These are phyloP conservation scores for Clavulina sp. DNA, from an alignment of 768 basidiomycete genomes.

Conservation along the genomic window DNA sequence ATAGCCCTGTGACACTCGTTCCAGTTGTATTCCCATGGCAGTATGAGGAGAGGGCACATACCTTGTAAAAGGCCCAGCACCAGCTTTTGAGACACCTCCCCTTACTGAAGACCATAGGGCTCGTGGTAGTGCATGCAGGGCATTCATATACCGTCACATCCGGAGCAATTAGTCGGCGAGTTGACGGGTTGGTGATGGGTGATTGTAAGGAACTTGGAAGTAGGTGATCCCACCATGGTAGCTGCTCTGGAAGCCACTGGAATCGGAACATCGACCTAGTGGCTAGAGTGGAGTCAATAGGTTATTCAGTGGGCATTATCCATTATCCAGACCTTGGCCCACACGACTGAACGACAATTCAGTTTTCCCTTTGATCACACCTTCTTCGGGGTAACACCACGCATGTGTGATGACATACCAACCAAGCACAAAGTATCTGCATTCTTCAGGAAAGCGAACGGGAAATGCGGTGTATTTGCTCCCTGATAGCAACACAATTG, in stretches of 20 bases:
- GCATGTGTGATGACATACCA: constrained; percentile 54
- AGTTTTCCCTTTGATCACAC: background rate
- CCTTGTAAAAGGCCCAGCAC: background rate
- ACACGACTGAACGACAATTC: background rate
- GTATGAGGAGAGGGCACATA: background rate
- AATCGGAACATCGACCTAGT: background rate
- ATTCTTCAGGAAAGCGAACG: constrained; percentile 1
- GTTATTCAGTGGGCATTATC: background rate
- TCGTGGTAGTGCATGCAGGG: background rate
- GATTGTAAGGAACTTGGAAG: too few species aligned
- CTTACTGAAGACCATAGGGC: background rate
- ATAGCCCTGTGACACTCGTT: too few species aligned
- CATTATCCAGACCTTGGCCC: background rate
- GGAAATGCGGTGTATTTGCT: constrained; percentile 60
- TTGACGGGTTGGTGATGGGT: too few species aligned
- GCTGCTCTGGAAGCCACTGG: background rate
- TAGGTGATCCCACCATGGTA: background rate
- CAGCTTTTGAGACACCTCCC: too few species aligned
- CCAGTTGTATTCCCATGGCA: too few species aligned
- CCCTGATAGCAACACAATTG: constrained; percentile 55
- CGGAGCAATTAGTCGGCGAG: too few species aligned
- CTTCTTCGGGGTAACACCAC: constrained; percentile 29
- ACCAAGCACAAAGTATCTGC: constrained; percentile 37
- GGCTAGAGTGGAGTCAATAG: too few species aligned
- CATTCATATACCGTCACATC: background rate